Evolutionary conservation across 306 rosid species (phyloP).

Genomic region (cucumber (Cucumis sativus)): Cucumber_9930_V3 NC_026655.2:20151001-20151500

Average conservation of each 20-base stretch:
- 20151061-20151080: conserved; percentile 16
- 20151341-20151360: neutral
- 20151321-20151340: conserved; percentile 43
- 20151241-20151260: conserved; percentile 70
- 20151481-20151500: conserved; percentile 32
- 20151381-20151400: neutral
- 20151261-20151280: conserved; percentile 82
- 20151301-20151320: conserved; percentile 64
- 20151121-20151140: neutral
- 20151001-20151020: conserved; percentile 41
- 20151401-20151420: conserved; percentile 12
- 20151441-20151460: conserved; percentile 97
- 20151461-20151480: conserved; percentile 97
- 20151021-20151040: conserved; percentile 54
- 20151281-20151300: conserved; percentile 95
- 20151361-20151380: neutral
- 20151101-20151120: conserved; percentile 15
- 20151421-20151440: conserved; percentile 97
- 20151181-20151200: conserved; percentile 17
- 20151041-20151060: conserved; percentile 60
- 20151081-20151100: conserved; percentile 18
- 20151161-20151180: neutral
- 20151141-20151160: conserved; percentile 5
- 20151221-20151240: conserved; percentile 84
- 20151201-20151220: conserved; percentile 63